Evolutionary conservation across 306 rosid genomes (phyloP).

Genomic region (Quercus engelmannii): DNA sequence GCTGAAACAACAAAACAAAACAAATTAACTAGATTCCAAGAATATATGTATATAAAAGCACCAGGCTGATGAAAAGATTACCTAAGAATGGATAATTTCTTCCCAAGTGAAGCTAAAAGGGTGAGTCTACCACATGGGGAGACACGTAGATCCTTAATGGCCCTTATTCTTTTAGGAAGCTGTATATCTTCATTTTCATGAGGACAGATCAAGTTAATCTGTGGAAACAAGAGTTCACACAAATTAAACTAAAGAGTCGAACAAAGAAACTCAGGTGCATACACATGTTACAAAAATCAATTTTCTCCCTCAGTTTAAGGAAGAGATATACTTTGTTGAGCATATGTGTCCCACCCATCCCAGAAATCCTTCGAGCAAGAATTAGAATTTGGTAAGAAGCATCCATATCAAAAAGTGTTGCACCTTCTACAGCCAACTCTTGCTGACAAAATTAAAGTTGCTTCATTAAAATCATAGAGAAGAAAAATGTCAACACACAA

Average conservation of each 20-base stretch:
- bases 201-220: conserved; percentile 7
- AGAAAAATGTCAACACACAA: background rate
- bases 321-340: conserved; percentile 10
- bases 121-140: conserved; percentile 18
- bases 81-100: conserved; percentile 18
- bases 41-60: background rate
- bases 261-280: background rate
- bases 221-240: background rate
- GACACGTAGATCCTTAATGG: conserved; percentile 11
- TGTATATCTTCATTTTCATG: conserved; percentile 11
- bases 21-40: background rate
- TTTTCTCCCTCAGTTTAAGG: background rate
- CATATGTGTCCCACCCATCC: conserved; percentile 14
- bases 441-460: background rate
- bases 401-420: conserved; percentile 17
- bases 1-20: conserved; percentile 7
- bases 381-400: conserved; percentile 4
- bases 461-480: background rate
- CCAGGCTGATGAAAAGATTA: background rate
- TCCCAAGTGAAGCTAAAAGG: conserved; percentile 22
- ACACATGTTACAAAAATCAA: no score
- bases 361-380: conserved; percentile 15
- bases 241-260: background rate
- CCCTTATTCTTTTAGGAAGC: conserved; percentile 1
- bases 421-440: conserved; percentile 17